Evolutionary conservation across 2,329 filamentous ascomycete genomes (phyloP), one percentile per base, ranked within the genome.

Genomic region (Diplodia seriata): DNA sequence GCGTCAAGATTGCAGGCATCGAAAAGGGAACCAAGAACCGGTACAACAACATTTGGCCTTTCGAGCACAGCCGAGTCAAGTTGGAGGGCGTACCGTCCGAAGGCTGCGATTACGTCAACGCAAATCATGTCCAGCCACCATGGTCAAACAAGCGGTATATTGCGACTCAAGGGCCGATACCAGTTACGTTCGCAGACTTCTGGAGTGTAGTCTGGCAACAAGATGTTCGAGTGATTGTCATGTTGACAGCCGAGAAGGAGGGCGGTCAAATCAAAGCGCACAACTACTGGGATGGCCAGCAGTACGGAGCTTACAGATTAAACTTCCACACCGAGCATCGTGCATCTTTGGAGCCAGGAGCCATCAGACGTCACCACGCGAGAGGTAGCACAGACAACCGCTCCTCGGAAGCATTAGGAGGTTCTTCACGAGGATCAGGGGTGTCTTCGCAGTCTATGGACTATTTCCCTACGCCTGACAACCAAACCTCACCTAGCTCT

Each of bases 121-220:
- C 94, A 20, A 98, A 92, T 76, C 88, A 97, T 72, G 83, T 98
- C 70, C 90, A 91, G 76, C 87, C 94, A 1, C 86, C 89, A 33
- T 86, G 90, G 72, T 97, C 92, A 71, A 90, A 96, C 77, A 97
- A 97, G 82, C 87, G 89, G 51, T 99, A 99, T 76, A 98, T 99
- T 79, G 94, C 94, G 59, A 94, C 93, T 14, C 95, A 99, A 78
- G 95, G 93, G 0, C 95, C 95, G 11, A 86, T 98, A 47, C 95
- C 95, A 23, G 89, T 92, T 61, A 99, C 95, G 0, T 97, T 97
- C 75, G 90, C 92, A 77, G 95, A 99, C 78, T 99, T 99, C 76
- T 99, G 95, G 95, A 94, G 93, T 69, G 91, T 97, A 12, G 86
- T 98, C 36, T 99, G 95, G 95, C 94, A 98, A 76, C 92, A 98